These are phyloP conservation scores for Moringa oleifera DNA, from an alignment of 345 rosid species.

Conservation along the genomic window DNA sequence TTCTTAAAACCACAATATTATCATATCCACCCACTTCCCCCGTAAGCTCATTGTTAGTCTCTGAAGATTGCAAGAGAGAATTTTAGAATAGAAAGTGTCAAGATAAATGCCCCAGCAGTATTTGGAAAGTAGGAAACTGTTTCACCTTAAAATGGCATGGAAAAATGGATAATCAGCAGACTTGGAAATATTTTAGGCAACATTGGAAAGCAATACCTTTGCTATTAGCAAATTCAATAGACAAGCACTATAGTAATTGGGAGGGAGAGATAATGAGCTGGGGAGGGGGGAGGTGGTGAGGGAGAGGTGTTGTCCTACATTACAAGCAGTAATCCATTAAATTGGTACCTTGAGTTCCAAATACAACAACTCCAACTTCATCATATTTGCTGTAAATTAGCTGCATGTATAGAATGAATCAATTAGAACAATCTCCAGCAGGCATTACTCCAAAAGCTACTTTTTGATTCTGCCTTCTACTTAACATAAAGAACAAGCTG, in stretches of 20 bases:
- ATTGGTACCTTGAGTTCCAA: constrained; percentile 74
- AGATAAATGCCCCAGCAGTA: not conserved
- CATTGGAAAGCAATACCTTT: not conserved
- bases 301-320: not conserved
- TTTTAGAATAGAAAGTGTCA: not conserved
- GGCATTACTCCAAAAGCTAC: no score
- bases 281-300: no score
- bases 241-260: not conserved
- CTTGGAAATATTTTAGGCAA: not conserved
- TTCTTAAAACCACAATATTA: constrained; percentile 47
- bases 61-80: constrained; percentile 30
- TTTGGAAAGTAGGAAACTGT: not conserved
- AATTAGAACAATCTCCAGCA: not conserved
- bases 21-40: constrained; percentile 84
- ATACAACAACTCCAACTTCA: constrained; percentile 76
- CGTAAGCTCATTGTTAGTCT: constrained; percentile 70
- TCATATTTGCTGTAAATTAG: constrained; percentile 65
- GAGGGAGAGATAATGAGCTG: no score
- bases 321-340: not conserved
- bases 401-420: constrained; percentile 36
- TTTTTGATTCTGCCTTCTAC: not conserved
- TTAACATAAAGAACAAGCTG: not conserved
- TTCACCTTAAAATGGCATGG: not conserved
- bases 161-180: not conserved
- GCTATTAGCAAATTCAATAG: not conserved